phyloP scores from a whole-genome alignment of 2,329 filamentous ascomycete species.

The Microdochium trichocladiopsis region DNA sequence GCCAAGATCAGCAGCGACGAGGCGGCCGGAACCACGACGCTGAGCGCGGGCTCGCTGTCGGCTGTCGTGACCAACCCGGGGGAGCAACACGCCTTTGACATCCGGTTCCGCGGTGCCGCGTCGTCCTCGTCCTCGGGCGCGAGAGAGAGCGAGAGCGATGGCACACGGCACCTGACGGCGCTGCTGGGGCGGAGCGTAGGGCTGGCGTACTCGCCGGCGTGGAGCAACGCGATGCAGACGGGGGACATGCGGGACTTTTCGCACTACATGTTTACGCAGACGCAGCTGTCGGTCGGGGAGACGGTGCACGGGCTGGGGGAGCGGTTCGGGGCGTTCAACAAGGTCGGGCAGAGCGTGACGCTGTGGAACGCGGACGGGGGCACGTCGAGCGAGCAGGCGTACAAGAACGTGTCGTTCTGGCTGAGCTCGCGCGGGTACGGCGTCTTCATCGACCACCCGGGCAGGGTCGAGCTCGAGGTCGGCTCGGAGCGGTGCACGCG shows the following conservation, averaged over 20 bases:
- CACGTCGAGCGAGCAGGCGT: constrained; percentile 62
- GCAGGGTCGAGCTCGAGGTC: constrained; percentile 64
- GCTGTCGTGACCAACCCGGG: constrained; percentile 36
- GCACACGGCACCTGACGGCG: constrained; percentile 35
- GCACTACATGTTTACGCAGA: constrained; percentile 52
- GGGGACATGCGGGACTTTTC: constrained; percentile 44
- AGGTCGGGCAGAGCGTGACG: constrained; percentile 62
- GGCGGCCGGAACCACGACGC: constrained; percentile 32
- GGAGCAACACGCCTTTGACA: constrained; percentile 43
- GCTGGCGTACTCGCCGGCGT: constrained; percentile 46
- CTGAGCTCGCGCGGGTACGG: constrained; percentile 69
- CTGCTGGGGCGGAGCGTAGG: constrained; percentile 48
- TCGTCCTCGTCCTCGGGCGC: constrained; percentile 8
- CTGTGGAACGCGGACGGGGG: constrained; percentile 60
- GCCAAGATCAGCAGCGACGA: constrained; percentile 30
- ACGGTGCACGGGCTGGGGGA: constrained; percentile 70
- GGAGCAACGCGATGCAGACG: constrained; percentile 43
- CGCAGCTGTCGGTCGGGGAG: constrained; percentile 50
- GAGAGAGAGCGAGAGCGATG: neutral
- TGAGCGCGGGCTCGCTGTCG: constrained; percentile 42
- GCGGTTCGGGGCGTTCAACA: constrained; percentile 70
- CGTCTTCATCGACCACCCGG: constrained; percentile 66
- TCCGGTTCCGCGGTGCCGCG: constrained; percentile 45
- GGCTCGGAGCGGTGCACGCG: constrained; percentile 67
- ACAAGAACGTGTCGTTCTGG: constrained; percentile 67